A percentile compares a stretch with the other conserved stretches of the same genome.
These are phyloP conservation scores for Populus alba DNA, from an alignment of 345 rosid species.

Conservation along the genomic window DNA sequence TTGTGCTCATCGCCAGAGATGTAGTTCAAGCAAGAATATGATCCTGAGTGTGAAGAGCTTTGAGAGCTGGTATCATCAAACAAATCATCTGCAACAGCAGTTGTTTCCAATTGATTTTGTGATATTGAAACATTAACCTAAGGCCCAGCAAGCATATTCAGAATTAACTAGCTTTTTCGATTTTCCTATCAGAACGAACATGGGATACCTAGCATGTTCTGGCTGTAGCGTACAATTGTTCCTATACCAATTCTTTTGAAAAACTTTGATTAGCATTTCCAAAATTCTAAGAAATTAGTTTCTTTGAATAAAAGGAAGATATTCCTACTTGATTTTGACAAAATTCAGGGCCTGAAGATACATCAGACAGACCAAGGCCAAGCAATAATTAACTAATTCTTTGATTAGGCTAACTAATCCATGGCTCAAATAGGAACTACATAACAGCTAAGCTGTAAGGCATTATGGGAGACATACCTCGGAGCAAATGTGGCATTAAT, in stretches of 20 bases:
- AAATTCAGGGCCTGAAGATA: too few species aligned
- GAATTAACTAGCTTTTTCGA: not conserved
- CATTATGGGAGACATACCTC: conserved; percentile 37
- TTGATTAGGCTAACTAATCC: not conserved
- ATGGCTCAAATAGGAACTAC: not conserved
- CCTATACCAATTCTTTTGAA: too few species aligned
- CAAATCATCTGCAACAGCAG: conserved; percentile 56
- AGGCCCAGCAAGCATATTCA: not conserved
- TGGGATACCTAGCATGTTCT: not conserved
- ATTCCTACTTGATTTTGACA: not conserved
- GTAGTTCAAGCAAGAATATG: conserved; percentile 56
- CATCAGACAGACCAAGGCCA: not conserved
- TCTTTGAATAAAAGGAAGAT: not conserved
- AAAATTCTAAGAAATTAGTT: not conserved
- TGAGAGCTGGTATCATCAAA: conserved; percentile 63
- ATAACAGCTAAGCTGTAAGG: not conserved
- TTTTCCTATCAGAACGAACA: not conserved
- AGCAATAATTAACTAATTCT: not conserved
- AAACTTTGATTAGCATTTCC: not conserved
- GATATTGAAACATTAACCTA: not conserved
- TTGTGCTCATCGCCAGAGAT: conserved; percentile 43
- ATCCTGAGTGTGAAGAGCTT: conserved; percentile 60
- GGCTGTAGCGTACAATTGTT: not conserved
- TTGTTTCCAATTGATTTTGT: conserved; percentile 14
- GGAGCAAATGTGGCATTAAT: conserved; percentile 37